Evolutionary conservation across 2,329 filamentous ascomycete species (phyloP).

Genomic region (Monilinia polystroma): DNA sequence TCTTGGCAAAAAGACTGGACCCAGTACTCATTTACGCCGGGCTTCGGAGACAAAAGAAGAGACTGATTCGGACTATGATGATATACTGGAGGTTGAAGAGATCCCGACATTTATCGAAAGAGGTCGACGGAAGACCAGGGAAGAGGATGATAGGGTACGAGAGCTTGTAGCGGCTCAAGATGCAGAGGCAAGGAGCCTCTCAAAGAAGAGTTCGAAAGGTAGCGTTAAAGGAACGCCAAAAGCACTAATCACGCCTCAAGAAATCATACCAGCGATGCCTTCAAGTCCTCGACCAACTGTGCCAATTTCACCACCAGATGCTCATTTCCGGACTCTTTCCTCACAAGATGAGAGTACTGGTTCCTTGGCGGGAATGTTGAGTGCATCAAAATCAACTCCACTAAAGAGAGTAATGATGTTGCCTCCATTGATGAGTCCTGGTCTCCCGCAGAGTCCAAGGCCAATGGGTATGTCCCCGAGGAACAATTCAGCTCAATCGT

Average conservation of each 20-base stretch:
- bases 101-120: constrained; percentile 56
- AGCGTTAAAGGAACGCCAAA: constrained; percentile 44
- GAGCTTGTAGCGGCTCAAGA: constrained; percentile 67
- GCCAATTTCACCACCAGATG: constrained; percentile 39
- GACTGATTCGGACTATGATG: constrained; percentile 81
- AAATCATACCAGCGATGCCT: constrained; percentile 42
- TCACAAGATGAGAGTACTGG: constrained; percentile 44
- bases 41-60: constrained; percentile 53
- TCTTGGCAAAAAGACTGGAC: constrained; percentile 51
- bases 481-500: constrained; percentile 45
- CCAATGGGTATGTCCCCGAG: constrained; percentile 58
- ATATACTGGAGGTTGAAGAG: constrained; percentile 68
- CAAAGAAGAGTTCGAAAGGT: constrained; percentile 66
- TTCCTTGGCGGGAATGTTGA: constrained; percentile 55
- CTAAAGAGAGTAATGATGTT: constrained; percentile 37
- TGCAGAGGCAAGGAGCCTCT: constrained; percentile 68
- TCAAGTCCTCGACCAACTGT: constrained; percentile 43
- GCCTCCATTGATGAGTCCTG: constrained; percentile 56
- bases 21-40: constrained; percentile 47
- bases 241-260: constrained; percentile 45
- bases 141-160: constrained; percentile 80
- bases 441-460: constrained; percentile 59
- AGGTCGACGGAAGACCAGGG: constrained; percentile 78
- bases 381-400: constrained; percentile 32
- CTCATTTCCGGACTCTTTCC: constrained; percentile 39